Evolutionary conservation across 495 filamentous ascomycete genomes (phyloP), one percentile per base, ranked within the genome.

Genomic region (Penicillium arizonense): DNA sequence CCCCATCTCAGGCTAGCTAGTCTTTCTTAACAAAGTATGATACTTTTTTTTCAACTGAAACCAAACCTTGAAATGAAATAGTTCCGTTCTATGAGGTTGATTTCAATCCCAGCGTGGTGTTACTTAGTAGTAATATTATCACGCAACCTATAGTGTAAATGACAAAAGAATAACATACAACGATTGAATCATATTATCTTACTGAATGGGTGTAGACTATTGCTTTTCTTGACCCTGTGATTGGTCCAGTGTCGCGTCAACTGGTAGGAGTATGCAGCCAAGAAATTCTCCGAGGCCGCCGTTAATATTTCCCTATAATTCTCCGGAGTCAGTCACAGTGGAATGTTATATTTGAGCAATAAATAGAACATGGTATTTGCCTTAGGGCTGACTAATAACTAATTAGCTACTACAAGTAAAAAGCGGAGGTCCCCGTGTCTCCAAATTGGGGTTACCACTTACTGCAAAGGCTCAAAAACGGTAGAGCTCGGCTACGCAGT

Each of bases 401-500:
- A 5, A 4, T 16, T 13, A 18, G 1, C 18, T 18, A 18, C 18
- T 18, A 11, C 4, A 16, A 43, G 11, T 34, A 0, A 20, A 18
- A 20, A 11, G 51, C 55, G 55, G 55, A 50, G 55, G 32, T 52
- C 33, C 18, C 50, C 55, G 46, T 16, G 20, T 33, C 30, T 23
- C 24, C 20, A 7, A 28, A 18, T 14, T 47, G 37, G 40, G 14
- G 30, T 6, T 33, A 14, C 44, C 14, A 11, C n/a, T 14, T 14
- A 4, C 28, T 23, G 20, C 5, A 4, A 18, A 23, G 9, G 18
- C 18, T 18, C 18, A 18, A 18, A 11, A 53, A 58, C 62, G 62
- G 62, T 58, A 65, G 62, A 65, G 59, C 52, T 65, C 62, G 62
- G 62, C 33, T 60, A 65, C 41, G 2, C n/a, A 60, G 18, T 65